Percentiles rank a stretch among this genome's conserved stretches.
These are phyloP conservation scores for Neospora caninum DNA, from an alignment of 169 alveolate species.

Conservation along the genomic window DNA sequence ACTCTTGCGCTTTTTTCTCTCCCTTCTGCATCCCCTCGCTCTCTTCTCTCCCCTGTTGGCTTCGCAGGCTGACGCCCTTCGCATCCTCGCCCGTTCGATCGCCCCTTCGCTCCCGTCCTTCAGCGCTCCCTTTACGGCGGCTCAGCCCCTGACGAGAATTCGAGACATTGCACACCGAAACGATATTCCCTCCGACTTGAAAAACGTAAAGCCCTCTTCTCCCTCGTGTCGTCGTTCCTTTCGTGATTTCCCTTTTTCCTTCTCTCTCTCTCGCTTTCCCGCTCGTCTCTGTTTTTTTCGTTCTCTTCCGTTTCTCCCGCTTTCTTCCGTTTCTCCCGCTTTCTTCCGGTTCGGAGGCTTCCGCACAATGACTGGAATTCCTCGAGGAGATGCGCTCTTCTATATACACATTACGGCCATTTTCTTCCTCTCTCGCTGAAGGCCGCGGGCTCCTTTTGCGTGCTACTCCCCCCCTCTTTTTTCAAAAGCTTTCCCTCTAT, in stretches of 20 bases:
- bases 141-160: conserved; percentile 74
- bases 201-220: neutral
- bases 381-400: too few relatives aligned
- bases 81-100: conserved; percentile 58
- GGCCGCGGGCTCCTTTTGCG: too few relatives aligned
- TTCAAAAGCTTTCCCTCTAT: too few relatives aligned
- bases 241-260: too few relatives aligned
- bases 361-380: too few relatives aligned
- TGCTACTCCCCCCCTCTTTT: too few relatives aligned
- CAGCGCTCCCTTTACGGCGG: conserved; percentile 68
- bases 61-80: conserved; percentile 61
- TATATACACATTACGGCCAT: too few relatives aligned
- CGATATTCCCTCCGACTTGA: conserved; percentile 67
- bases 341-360: too few relatives aligned
- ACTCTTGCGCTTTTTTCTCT: neutral
- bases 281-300: neutral
- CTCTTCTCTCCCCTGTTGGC: too few relatives aligned
- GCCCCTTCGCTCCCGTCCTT: conserved; percentile 71
- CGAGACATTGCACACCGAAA: conserved; percentile 75
- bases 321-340: neutral
- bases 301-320: neutral
- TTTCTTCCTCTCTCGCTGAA: too few relatives aligned
- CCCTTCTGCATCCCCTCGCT: neutral
- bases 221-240: too few relatives aligned
- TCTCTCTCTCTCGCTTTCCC: too few relatives aligned